A percentile compares a stretch with the other conserved stretches of the same genome.
Conservation (phyloP, 2,329 filamentous ascomycete genomes). For the Emergomyces orientalis region DNA sequence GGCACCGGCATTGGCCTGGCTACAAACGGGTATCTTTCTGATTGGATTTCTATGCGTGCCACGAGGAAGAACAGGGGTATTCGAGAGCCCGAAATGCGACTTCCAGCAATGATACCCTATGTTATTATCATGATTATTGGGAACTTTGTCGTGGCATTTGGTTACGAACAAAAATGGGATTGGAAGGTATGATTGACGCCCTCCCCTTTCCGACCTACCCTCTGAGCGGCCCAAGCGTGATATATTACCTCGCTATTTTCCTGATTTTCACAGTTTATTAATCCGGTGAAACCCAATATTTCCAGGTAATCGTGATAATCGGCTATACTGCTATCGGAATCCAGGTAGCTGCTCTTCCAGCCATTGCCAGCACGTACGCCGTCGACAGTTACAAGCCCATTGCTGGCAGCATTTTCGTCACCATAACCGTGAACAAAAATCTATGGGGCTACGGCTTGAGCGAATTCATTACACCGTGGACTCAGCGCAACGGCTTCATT, state of each 20-base stretch:
- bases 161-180: slow-evolving; percentile 45
- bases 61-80: slow-evolving; percentile 47
- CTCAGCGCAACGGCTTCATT: slow-evolving; percentile 42
- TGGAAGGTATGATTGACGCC: slow-evolving; percentile 39
- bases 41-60: slow-evolving; percentile 48
- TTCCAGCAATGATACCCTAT: slow-evolving; percentile 50
- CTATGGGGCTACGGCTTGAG: slow-evolving; percentile 53
- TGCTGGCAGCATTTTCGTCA: slow-evolving; percentile 50
- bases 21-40: slow-evolving; percentile 47
- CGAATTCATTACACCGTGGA: slow-evolving; percentile 49
- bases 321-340: slow-evolving; percentile 49
- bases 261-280: neutral
- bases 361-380: slow-evolving; percentile 49
- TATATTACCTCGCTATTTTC: neutral
- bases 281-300: neutral
- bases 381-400: slow-evolving; percentile 58
- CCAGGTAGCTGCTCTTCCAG: slow-evolving; percentile 51
- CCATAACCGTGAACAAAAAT: slow-evolving; percentile 56
- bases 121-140: slow-evolving; percentile 49
- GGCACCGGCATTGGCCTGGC: slow-evolving; percentile 47
- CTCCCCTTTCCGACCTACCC: neutral
- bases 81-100: slow-evolving; percentile 50
- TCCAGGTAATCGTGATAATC: slow-evolving; percentile 44
- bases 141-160: slow-evolving; percentile 48
- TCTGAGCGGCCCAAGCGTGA: neutral